Conservation (phyloP, 2,329 filamentous ascomycete species). For the Sporothrix euskadiensis region DNA sequence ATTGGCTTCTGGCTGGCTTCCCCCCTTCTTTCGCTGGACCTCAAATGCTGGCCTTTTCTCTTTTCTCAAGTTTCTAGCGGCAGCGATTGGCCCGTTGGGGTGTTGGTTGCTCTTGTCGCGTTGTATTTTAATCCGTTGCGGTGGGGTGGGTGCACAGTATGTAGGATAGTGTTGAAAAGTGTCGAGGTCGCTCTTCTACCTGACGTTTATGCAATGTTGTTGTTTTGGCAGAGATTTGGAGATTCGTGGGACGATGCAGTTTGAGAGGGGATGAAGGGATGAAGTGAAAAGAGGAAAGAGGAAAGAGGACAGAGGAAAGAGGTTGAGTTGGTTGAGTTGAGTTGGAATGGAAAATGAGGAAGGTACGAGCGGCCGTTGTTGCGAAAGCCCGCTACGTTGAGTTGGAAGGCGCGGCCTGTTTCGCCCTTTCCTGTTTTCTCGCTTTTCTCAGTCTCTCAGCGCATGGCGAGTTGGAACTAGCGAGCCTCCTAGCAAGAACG, state of each 20-base stretch:
- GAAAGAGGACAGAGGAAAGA: background rate
- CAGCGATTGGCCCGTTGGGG: conserved; percentile 24
- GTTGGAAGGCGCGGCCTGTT: conserved; percentile 16
- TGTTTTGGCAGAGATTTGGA: background rate
- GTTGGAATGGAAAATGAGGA: conserved; percentile 1
- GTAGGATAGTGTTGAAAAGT: background rate
- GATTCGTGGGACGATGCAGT: background rate
- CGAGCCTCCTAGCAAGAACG: background rate
- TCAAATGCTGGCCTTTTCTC: background rate
- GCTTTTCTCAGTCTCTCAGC: background rate
- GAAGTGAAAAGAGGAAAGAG: background rate
- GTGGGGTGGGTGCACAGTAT: background rate
- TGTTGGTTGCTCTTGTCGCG: conserved; percentile 31
- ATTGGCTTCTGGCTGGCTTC: conserved; percentile 8
- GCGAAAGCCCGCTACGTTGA: background rate
- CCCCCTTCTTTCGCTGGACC: background rate
- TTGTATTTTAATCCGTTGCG: conserved; percentile 20
- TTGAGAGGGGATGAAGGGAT: background rate
- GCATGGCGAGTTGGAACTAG: background rate
- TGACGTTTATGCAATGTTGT: background rate
- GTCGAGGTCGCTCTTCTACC: background rate
- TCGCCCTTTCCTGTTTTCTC: conserved; percentile 17
- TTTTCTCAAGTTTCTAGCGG: conserved; percentile 12
- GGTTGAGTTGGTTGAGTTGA: background rate
- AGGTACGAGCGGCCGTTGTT: conserved; percentile 11